phyloP scores from a whole-genome alignment of 257 asterid genomes.

The Nicotiana sylvestris region DNA sequence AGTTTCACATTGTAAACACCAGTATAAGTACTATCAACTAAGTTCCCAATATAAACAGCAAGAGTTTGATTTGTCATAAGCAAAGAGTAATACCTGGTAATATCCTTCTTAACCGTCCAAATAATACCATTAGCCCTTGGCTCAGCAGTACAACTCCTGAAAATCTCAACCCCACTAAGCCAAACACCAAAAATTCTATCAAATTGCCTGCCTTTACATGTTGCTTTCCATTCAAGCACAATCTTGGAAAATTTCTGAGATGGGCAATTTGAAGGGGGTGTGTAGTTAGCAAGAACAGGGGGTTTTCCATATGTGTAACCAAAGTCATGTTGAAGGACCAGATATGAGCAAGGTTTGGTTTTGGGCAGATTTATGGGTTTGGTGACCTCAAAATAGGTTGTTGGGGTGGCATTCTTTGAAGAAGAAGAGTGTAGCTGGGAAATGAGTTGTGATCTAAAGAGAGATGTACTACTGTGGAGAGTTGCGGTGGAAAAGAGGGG shows the following conservation, averaged over 20 bases:
- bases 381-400: slow-evolving; percentile 59
- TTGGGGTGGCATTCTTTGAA: slow-evolving; percentile 20
- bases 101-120: slow-evolving; percentile 76
- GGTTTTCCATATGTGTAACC: slow-evolving; percentile 52
- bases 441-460: slow-evolving; percentile 21
- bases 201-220: slow-evolving; percentile 69
- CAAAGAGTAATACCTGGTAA: slow-evolving; percentile 69
- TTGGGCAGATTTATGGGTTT: slow-evolving; percentile 49
- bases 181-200: slow-evolving; percentile 83
- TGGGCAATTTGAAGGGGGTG: slow-evolving; percentile 47
- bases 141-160: slow-evolving; percentile 84
- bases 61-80: slow-evolving; percentile 44
- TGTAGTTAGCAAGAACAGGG: slow-evolving; percentile 45
- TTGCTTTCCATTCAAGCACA: slow-evolving; percentile 72
- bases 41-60: slow-evolving; percentile 61
- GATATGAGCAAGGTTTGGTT: slow-evolving; percentile 38
- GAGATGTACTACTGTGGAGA: slow-evolving; percentile 25
- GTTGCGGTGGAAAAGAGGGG: slow-evolving; percentile 31
- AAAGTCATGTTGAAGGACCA: slow-evolving; percentile 50
- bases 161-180: slow-evolving; percentile 86
- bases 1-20: slow-evolving; percentile 72
- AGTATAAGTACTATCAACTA: slow-evolving; percentile 59
- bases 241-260: slow-evolving; percentile 37
- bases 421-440: neutral
- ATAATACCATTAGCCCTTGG: slow-evolving; percentile 42